Conservation (phyloP, 768 basidiomycete species). For the Nevesoporus exiguus region DNA sequence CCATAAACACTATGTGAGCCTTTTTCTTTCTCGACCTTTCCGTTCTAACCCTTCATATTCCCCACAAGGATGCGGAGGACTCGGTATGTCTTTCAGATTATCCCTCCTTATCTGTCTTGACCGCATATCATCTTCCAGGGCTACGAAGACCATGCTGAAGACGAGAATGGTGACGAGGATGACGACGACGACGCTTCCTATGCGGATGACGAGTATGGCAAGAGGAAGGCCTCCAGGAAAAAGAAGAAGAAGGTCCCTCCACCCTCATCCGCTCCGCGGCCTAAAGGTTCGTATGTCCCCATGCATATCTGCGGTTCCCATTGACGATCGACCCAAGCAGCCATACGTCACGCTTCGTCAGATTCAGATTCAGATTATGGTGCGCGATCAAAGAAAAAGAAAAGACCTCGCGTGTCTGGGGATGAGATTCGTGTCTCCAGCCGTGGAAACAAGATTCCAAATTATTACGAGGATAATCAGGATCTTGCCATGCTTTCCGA, state of each 20-base stretch:
- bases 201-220: slow-evolving; percentile 71
- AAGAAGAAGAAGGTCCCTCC: slow-evolving; percentile 52
- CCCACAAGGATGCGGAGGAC: slow-evolving; percentile 30
- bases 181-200: slow-evolving; percentile 71
- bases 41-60: not conserved
- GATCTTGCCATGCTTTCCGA: slow-evolving; percentile 69
- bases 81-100: slow-evolving; percentile 24
- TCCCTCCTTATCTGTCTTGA: slow-evolving; percentile 15
- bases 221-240: slow-evolving; percentile 66
- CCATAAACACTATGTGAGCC: slow-evolving; percentile 60
- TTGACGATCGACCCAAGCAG: slow-evolving; percentile 31
- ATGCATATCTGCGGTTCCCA: slow-evolving; percentile 2
- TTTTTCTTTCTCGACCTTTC: slow-evolving; percentile 9
- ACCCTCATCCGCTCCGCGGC: slow-evolving; percentile 44
- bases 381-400: slow-evolving; percentile 84
- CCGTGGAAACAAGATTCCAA: slow-evolving; percentile 73
- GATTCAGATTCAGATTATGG: slow-evolving; percentile 90
- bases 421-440: slow-evolving; percentile 79
- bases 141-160: slow-evolving; percentile 50
- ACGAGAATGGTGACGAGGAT: slow-evolving; percentile 68
- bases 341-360: slow-evolving; percentile 57
- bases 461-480: slow-evolving; percentile 75
- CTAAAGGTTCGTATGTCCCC: slow-evolving; percentile 49
- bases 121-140: slow-evolving; percentile 49
- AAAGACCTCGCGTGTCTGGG: slow-evolving; percentile 50